phyloP scores from a whole-genome alignment of 2,329 filamentous ascomycete genomes.

The Calycina herbarum region DNA sequence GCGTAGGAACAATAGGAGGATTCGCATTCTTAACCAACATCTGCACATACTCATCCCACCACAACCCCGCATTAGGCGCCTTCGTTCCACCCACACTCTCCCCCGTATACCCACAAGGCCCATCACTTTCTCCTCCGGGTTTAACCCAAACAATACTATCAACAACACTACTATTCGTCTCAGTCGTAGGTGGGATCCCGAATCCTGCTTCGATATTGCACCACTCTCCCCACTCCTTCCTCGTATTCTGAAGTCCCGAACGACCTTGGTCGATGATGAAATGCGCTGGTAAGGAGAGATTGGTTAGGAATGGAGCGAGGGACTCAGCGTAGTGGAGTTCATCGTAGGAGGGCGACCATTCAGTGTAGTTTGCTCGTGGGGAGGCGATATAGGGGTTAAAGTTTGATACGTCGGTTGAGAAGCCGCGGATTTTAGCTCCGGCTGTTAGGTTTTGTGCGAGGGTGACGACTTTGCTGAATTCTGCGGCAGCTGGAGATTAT shows the following conservation, averaged over 20 bases:
- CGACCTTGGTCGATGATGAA: conserved; percentile 50
- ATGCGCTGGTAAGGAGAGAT: conserved; percentile 42
- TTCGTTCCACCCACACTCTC: conserved; percentile 30
- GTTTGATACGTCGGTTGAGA: conserved; percentile 48
- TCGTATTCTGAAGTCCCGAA: conserved; percentile 40
- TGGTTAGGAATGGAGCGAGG: conserved; percentile 42
- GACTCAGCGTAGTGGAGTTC: conserved; percentile 44
- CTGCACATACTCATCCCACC: conserved; percentile 46
- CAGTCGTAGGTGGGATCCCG: conserved; percentile 40
- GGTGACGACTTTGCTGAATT: conserved; percentile 43
- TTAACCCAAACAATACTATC: conserved; percentile 49
- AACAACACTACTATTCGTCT: conserved; percentile 39
- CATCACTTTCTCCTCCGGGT: conserved; percentile 47
- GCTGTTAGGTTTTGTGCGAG: conserved; percentile 33
- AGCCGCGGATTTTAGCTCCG: conserved; percentile 39
- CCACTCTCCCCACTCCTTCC: conserved; percentile 46
- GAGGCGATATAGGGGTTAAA: conserved; percentile 44
- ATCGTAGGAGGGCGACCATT: conserved; percentile 43
- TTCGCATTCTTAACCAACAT: conserved; percentile 44
- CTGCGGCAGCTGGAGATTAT: conserved; percentile 38
- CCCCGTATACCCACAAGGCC: conserved; percentile 38
- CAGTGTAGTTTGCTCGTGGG: conserved; percentile 43
- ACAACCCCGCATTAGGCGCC: conserved; percentile 43
- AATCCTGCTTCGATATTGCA: conserved; percentile 47
- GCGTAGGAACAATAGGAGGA: conserved; percentile 23